Percentiles rank a stretch among this genome's conserved stretches.
Conservation (phyloP, 78 protist genomes). For the Mastigamoeba balamuthi region DNA sequence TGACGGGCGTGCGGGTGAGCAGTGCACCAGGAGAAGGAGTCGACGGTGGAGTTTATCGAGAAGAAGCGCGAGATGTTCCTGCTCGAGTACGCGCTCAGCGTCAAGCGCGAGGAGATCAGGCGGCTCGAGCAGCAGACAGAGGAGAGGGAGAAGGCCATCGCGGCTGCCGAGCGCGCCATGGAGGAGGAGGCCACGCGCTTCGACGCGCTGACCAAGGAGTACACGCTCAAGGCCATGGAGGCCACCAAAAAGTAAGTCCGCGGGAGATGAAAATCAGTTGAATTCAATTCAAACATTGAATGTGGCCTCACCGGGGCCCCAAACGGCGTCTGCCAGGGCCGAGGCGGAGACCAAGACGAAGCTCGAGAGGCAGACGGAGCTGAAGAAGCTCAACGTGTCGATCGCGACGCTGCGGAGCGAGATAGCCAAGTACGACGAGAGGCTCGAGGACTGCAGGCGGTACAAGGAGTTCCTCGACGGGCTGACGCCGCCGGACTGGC, state of each 20-base stretch:
- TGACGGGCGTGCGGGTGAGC: no score
- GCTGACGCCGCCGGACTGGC: constrained; percentile 33
- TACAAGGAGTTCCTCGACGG: constrained; percentile 33
- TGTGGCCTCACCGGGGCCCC: neutral
- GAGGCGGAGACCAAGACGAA: constrained; percentile 30
- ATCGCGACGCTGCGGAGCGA: constrained; percentile 31
- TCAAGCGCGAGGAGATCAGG: constrained; percentile 53
- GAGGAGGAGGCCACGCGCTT: constrained; percentile 28
- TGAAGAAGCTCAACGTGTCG: constrained; percentile 39
- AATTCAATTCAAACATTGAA: neutral
- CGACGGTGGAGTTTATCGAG: constrained; percentile 34
- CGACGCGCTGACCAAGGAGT: constrained; percentile 39
- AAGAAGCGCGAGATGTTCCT: constrained; percentile 73
- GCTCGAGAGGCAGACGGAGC: constrained; percentile 51
- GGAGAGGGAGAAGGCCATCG: constrained; percentile 27
- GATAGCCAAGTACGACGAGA: constrained; percentile 48
- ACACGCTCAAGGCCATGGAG: constrained; percentile 37
- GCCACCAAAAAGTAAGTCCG: constrained; percentile 47
- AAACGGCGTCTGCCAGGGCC: no score
- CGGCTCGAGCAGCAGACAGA: constrained; percentile 51
- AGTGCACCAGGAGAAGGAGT: constrained; percentile 34
- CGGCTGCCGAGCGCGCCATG: constrained; percentile 14
- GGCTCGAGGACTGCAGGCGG: constrained; percentile 40
- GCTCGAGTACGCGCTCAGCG: constrained; percentile 39
- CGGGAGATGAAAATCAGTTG: neutral